Evolutionary conservation across 495 filamentous ascomycete species (phyloP), one percentile per base, ranked within the genome.

Genomic region (Penicillium dipodomyicola): DNA sequence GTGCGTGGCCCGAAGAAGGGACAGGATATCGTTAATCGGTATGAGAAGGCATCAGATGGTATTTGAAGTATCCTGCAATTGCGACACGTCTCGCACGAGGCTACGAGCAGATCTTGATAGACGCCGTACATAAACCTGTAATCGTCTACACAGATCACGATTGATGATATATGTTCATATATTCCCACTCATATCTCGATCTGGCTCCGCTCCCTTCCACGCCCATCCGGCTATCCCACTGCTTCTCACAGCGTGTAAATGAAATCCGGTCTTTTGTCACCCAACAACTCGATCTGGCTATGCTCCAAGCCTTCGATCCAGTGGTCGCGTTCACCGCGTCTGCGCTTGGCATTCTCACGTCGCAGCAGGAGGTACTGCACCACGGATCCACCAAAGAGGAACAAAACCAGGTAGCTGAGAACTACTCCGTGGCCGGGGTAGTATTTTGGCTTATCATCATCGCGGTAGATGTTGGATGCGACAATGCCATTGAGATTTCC

Each of bases 401-500:
- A 87, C 11, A 87, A 14, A 0, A 79, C 68, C 43, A 89, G 71
- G 67, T 87, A 89, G 3, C 67, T 82, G 14, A 89, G 65, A 0
- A 89, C 81, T 0, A 81, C 71, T 10, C 74, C 80, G 50, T 88
- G 85, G 0, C 86, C 86, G 0, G 78, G 75, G 25, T 72, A 73
- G 65, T 77, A 89, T 25, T 70, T 61, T 0, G 86, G 86, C 17
- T 71, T 70, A 55, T 86, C 82, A 14, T 71, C 51, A 0, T 64
- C 72, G 7, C 79, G 78, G 62, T 87, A 89, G 77, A 75, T 91
- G 68, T 94, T 93, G 56, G 82, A 87, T 59, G 81, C 85, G 47
- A 96, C 87, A 41, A 96, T 82, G 17, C 91, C 91, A 72, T 94
- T 96, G 22, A 97, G 75, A 59, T 97, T 97, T 8, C 92, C 92